Evolutionary conservation across 768 basidiomycete genomes (phyloP), one percentile per base, ranked within the genome.

Genomic region (Stropharia rugosoannulata): DNA sequence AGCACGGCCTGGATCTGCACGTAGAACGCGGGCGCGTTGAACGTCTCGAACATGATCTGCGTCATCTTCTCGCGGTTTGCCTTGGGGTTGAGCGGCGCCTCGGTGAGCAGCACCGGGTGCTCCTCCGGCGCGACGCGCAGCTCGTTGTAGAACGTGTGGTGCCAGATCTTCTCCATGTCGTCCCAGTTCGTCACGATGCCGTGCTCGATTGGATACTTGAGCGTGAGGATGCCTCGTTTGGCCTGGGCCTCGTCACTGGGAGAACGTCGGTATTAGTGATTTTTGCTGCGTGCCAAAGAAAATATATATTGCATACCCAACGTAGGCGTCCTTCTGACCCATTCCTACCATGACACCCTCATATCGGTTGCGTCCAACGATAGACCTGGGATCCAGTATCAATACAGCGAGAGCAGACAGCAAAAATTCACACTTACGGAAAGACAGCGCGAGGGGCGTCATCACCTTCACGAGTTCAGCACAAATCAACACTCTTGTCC

Each of bases 91-190:
- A 93, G 83, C 18, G 93, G 92, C n/a, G 93, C 93, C 73, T 95
- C 93, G 55, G 93, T 95, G 69, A 94, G 80, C 50, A 95, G 81
- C 63, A 94, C 89, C 60, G 93, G 93, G 80, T 94, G 91, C 79
- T 93, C 91, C 73, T 95, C 91, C 25, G 93, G 92, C 7, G 91
- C 92, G 64, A 95, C 91, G 76, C 92, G 91, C 58, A 94, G 85
- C 73, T 93, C 93, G 69, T 95, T 95, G 84, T 93, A 95, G 77
- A 95, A 96, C 25, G 94, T 95, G 80, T 95, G 93, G 73, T 95
- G 93, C 93, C 93, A 96, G 72, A 96, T 95, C 79, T 95, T 95
- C 81, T 96, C 95, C 93, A 95, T 95, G 76, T 95, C 94, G 67
- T 95, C 95, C 95, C 95, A 97, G 85, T 97, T 95, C 72, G 93